A percentile compares a stretch with the other conserved stretches of the same genome.
phyloP scores from a whole-genome alignment of 2,329 filamentous ascomycete species.

The Phialophora expanda region DNA sequence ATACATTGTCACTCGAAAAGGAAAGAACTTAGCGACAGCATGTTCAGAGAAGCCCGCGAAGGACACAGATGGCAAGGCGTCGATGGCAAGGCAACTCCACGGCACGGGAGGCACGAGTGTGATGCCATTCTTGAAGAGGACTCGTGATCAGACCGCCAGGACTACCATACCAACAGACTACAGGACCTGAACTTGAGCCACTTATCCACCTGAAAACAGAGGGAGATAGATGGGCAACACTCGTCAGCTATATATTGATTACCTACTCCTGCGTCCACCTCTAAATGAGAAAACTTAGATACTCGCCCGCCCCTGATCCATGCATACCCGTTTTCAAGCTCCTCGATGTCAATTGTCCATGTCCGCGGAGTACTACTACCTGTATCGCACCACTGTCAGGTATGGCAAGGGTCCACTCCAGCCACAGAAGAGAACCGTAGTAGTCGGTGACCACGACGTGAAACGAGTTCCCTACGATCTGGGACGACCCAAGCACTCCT shows the following conservation, averaged over 20 bases:
- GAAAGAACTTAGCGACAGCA: slow-evolving; percentile 53
- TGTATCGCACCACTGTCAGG: not conserved
- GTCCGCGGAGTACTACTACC: not conserved
- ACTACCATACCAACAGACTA: slow-evolving; percentile 6
- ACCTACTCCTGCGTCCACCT: not conserved
- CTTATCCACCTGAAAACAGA: not conserved
- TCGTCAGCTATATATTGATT: not conserved
- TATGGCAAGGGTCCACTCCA: not conserved
- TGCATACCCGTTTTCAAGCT: not conserved
- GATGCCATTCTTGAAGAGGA: slow-evolving; percentile 60
- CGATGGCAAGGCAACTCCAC: slow-evolving; percentile 47
- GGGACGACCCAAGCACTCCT: no score
- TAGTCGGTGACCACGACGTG: not conserved
- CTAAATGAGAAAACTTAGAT: not conserved
- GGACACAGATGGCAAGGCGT: slow-evolving; percentile 38
- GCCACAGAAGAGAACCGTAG: not conserved
- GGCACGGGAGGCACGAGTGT: slow-evolving; percentile 60
- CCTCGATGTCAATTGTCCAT: not conserved
- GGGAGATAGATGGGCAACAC: not conserved
- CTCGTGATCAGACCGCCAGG: slow-evolving; percentile 54
- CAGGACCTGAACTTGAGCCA: not conserved
- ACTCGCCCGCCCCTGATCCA: not conserved
- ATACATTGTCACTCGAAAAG: slow-evolving; percentile 32
- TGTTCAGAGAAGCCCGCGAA: slow-evolving; percentile 43
- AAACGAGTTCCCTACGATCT: not conserved